Base-by-base conservation (phyloP, 2,329 filamentous ascomycete genomes). In the Emmonsiellopsis sp. region DNA sequence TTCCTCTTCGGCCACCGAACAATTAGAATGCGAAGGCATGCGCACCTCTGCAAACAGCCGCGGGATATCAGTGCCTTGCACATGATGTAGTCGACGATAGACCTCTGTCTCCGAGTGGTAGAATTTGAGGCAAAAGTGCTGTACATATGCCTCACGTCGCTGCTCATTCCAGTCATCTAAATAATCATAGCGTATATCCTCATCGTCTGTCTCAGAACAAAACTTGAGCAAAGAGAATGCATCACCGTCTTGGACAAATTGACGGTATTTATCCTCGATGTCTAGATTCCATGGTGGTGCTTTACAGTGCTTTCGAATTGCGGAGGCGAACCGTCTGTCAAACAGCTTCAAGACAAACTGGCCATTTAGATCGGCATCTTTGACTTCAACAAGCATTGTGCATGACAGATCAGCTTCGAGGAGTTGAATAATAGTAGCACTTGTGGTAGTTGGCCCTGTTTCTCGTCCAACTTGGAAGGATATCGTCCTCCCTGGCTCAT, bases 371-470 rank as follows among this genome's bases (percentile, higher is more conserved):
- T 4, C 7, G 11, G 57, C 46, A 15, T 31, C 46, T 10, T 52
- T 47, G n/a, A 55, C 10, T 20, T 48, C 31, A 53, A 59, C 51
- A 20, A 58, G 11, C 54, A 62, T 54, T 10, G 51, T 50, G 53
- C 34, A 60, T 8, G 59, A 61, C 13, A 59, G 54, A 2, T 55
- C 55, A 49, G 60, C 57, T 35, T 61, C 56, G 41, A 59, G 59
- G 20, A 58, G 32, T 26, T 55, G 35, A 26, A 55, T 52, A 34
- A 58, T 57, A 34, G 4, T 56, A 38, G 49, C 55, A 47, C 30
- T 32, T 31, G 30, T 32, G 41, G 37, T 40, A 11, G 15, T 16
- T 26, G 41, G 41, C 9, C 44, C 13, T 31, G 16, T 32, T 32
- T 47, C 15, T 30, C 16, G 20, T 26, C 20, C 20, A 26, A 26